phyloP scores from a whole-genome alignment of 2,329 filamentous ascomycete genomes.

The Thermothelomyces thermophilus region DNA sequence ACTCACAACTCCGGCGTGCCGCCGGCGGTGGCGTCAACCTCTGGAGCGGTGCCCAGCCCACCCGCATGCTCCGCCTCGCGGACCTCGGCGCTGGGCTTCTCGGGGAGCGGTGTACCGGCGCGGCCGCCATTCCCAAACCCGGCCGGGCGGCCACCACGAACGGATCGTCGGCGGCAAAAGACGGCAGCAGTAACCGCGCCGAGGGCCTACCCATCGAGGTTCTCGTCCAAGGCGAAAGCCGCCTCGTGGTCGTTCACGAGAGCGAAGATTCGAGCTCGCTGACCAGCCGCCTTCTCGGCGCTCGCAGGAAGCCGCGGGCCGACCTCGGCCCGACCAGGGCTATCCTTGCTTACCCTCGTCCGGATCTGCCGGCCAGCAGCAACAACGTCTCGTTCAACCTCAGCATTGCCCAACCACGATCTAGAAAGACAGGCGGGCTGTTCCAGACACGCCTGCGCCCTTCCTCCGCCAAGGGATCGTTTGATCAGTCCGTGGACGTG shows the following conservation, averaged over 20 bases:
- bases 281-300: slow-evolving; percentile 29
- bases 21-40: slow-evolving; percentile 46
- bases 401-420: slow-evolving; percentile 33
- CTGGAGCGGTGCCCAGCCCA: slow-evolving; percentile 49
- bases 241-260: slow-evolving; percentile 49
- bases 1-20: slow-evolving; percentile 48
- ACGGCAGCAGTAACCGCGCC: slow-evolving; percentile 4
- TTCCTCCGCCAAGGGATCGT: slow-evolving; percentile 23
- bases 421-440: slow-evolving; percentile 26
- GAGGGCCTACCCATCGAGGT: slow-evolving; percentile 47
- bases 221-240: slow-evolving; percentile 48
- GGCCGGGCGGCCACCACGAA: slow-evolving; percentile 8
- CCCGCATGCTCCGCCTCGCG: slow-evolving; percentile 49
- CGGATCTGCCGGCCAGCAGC: slow-evolving; percentile 29
- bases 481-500: slow-evolving; percentile 17
- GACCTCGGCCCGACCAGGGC: slow-evolving; percentile 37
- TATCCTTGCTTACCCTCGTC: slow-evolving; percentile 49
- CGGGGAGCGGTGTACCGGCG: slow-evolving; percentile 50
- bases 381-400: slow-evolving; percentile 44
- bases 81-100: slow-evolving; percentile 49
- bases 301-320: slow-evolving; percentile 33
- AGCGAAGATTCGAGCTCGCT: slow-evolving; percentile 36
- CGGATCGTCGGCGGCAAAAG: slow-evolving; percentile 14
- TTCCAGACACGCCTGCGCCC: slow-evolving; percentile 24
- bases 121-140: slow-evolving; percentile 36